Evolutionary conservation across 345 rosid species (phyloP), one percentile per base, ranked within the genome.

Genomic region (Gossypium stocksii): DNA sequence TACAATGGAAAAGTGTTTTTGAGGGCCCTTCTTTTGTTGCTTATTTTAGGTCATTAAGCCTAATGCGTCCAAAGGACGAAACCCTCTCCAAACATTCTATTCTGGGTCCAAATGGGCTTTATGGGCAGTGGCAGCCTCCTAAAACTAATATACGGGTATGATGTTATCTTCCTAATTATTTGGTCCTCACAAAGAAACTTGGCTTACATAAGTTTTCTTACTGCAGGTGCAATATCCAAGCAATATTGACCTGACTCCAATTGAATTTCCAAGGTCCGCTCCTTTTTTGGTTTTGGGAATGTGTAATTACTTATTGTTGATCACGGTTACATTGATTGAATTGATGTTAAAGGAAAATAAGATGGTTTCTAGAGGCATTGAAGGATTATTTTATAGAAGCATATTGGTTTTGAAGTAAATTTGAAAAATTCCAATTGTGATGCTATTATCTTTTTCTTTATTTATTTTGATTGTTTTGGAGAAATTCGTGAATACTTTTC

Each of bases 41-140:
- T 74, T 70, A 67, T 72, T 83, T 76, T 83, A 93, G 99, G 82
- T 87, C 93, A 70, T 80, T 95, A 77, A 89, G 80, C 72, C 80
- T 78, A 3, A 79, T 80, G 45, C 85, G 78, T 51, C 98, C 98
- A 43, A 93, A 78, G 70, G 92, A 90, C 52, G 98, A 95, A 83
- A 87, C 93, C 65, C 97, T 95, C 48, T 90, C 96, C 29, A 90
- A 83, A 82, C 98, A 95, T 83, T 93, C 99, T 70, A 84, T 95
- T 77, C 80, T 95, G 73, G 99, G 99, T 75, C 94, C 97, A 61
- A 85, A 75, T 82, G 98, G 98, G 77, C 93, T 93, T 70, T 62
- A 70, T 82, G 98, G 92, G 66, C 88, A 77, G 46, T 91, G 97
- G 98, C 91, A 93, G 85, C 92, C 92, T 15, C 96, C 98, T 0